Conservation (phyloP, 163 green algal genomes). For the Prototheca cutis region DNA sequence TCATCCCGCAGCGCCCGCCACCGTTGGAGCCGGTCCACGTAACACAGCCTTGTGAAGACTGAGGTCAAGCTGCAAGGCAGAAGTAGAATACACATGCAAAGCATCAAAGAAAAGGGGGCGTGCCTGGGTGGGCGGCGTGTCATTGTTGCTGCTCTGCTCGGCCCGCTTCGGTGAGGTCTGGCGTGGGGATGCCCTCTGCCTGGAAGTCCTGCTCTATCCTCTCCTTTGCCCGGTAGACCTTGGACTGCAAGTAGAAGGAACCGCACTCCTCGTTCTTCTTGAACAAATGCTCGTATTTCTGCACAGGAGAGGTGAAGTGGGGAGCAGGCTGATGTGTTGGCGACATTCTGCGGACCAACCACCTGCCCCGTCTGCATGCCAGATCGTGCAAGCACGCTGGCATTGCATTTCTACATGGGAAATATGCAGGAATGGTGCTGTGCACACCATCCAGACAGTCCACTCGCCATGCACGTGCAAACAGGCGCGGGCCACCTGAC, state of each 20-base stretch:
- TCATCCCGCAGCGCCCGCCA: too few species aligned
- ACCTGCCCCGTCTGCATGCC: too few species aligned
- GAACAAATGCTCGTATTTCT: conserved; percentile 82
- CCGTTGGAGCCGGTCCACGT: too few species aligned
- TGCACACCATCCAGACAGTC: too few species aligned
- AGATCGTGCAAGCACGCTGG: too few species aligned
- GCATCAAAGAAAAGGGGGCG: background rate
- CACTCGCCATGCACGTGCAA: too few species aligned
- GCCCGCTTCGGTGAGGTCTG: background rate
- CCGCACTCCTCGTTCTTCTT: conserved; percentile 78
- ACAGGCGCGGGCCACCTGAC: background rate
- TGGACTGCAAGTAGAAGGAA: conserved; percentile 91
- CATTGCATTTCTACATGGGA: too few species aligned
- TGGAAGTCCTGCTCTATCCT: conserved; percentile 58
- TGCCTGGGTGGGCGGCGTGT: background rate
- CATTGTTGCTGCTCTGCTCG: background rate
- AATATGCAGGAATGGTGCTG: too few species aligned
- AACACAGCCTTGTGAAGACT: too few species aligned
- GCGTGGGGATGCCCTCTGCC: conserved; percentile 24
- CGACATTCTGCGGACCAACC: too few species aligned
- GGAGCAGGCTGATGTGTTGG: background rate
- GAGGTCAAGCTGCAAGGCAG: too few species aligned
- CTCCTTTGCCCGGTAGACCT: conserved; percentile 78
- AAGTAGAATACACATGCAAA: too few species aligned
- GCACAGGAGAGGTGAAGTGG: conserved; percentile 5